A percentile compares a stretch with the other conserved stretches of the same genome.
Evolutionary conservation across 306 rosid genomes (phyloP).

Genomic region (Cicer yamashitae): DNA sequence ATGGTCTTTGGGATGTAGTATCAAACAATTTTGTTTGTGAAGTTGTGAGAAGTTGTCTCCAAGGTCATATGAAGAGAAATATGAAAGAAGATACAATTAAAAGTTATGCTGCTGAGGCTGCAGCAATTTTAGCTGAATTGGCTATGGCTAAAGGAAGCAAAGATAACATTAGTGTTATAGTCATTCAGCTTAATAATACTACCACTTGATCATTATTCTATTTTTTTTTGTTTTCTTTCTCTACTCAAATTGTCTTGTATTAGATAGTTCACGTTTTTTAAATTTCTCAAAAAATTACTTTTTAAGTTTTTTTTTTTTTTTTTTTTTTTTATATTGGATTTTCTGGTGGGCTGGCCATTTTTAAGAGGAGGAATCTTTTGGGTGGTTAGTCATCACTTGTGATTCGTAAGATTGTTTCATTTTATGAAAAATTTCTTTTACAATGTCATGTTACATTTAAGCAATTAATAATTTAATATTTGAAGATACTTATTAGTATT

Average conservation of each 20-base stretch:
- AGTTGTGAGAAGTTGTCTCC: conserved; percentile 51
- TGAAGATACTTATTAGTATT: too few relatives aligned
- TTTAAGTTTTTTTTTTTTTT: too few relatives aligned
- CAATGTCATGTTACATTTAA: too few relatives aligned
- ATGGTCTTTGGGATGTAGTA: conserved; percentile 72
- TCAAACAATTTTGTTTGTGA: conserved; percentile 63
- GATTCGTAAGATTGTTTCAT: too few relatives aligned
- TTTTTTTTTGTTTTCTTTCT: background rate
- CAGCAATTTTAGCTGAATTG: conserved; percentile 57
- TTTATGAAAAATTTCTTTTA: too few relatives aligned
- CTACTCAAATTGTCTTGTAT: background rate
- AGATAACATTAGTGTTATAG: conserved; percentile 67
- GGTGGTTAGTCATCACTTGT: too few relatives aligned
- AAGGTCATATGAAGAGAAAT: conserved; percentile 40
- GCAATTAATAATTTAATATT: too few relatives aligned
- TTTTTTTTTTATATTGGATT: too few relatives aligned
- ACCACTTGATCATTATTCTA: background rate
- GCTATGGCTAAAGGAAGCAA: conserved; percentile 76
- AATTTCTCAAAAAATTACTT: too few relatives aligned
- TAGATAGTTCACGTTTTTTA: background rate
- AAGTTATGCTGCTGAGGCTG: conserved; percentile 41
- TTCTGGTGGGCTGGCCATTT: too few relatives aligned
- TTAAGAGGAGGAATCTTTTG: too few relatives aligned
- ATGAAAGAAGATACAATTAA: conserved; percentile 15
- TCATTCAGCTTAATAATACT: conserved; percentile 41